Base-by-base conservation (phyloP, 345 rosid species). In the Luvunga scandens region DNA sequence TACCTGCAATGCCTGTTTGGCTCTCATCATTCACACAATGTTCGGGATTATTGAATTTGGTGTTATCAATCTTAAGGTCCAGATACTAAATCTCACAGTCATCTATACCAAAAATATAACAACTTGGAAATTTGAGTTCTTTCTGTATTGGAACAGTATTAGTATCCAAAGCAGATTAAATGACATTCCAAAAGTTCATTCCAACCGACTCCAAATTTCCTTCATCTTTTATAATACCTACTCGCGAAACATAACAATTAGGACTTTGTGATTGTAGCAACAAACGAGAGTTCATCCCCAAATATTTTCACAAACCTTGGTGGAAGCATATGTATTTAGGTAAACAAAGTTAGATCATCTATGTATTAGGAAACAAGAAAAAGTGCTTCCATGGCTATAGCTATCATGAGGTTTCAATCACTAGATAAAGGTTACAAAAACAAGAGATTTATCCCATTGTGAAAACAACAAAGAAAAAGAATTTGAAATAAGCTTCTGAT, bases 141-240 rank as follows among this genome's bases (percentile, higher is more conserved):
- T 84, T 42, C 38, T 77, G 19, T 81, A 85, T 68, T 75, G 45
- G 82, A 87, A 89, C 63, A 85, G 81, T 59, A 87, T 63, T 83
- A 74, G 75, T 76, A 66, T 4, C 88, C 88, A 10, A 18, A 28
- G 50, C 79, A 5, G 4, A 89, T 83, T 25, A 84, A 81, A 71
- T 87, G 61, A 57, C 78, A 79, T 25, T 85, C 72, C 1, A 65
- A 69, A 78, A 89, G 85, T 3, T 87, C 77, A 50, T 84, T 78
- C 88, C 87, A 88, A 31, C 86, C 88, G 30, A 79, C 78, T 38
- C 86, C 81, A 67, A 88, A 82, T 73, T 69, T 74, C 67, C 66
- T 21, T 63, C 78, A 4, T 34, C 61, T 62, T 57, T 84, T 42
- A 71, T 76, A 39, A 87, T 62, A n/a, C 86, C 83, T 8, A 84